Evolutionary conservation across 495 filamentous ascomycete genomes (phyloP), one percentile per base, ranked within the genome.

Genomic region (Cladorrhinum samala): DNA sequence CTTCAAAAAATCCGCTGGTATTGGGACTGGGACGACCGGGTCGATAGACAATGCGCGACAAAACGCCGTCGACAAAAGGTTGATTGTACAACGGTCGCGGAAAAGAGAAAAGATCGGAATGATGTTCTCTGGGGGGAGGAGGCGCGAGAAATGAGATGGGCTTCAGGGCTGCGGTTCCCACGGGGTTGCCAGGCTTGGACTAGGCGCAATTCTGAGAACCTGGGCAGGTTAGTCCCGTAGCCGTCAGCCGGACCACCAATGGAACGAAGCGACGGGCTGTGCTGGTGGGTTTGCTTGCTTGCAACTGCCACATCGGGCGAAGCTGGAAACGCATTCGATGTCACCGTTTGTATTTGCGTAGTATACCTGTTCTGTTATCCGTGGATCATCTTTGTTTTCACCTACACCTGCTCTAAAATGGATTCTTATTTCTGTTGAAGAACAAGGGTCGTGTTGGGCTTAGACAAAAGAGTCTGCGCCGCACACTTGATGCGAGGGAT

Each of bases 101-200:
- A 18, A 41, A n/a, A 18, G 39, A 41, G 11, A 18, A 41, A 18
- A 14, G 39, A 41, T 18, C 39, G 39, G 11, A 14, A 14, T 7
- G 6, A 7, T 14, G 30, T 37, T 37, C 30, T 7, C 20, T 24
- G 9, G 17, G 16, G 42, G 42, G 42, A 21, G 20, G 14, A 21
- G 18, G 42, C 42, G 11, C 5, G 42, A 45, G 42, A 45, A 20
- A 45, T 45, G 20, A 45, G 42, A 21, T 13, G 16, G 42, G 18
- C 20, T 45, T 45, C 42, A 45, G 42, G 42, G 42, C 42, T n/a
- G n/a, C n/a, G n/a, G n/a, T n/a, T n/a, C n/a, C 39, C 39, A 41
- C 39, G 39, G 39, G 39, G n/a, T 47, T 19, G 45, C 45, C 45
- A 47, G 45, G 45, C 23, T 47, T 47, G 45, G 45, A 47, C 45